phyloP scores from a whole-genome alignment of 1,139 yeast species.

The Sugiyamaella paludigena region DNA sequence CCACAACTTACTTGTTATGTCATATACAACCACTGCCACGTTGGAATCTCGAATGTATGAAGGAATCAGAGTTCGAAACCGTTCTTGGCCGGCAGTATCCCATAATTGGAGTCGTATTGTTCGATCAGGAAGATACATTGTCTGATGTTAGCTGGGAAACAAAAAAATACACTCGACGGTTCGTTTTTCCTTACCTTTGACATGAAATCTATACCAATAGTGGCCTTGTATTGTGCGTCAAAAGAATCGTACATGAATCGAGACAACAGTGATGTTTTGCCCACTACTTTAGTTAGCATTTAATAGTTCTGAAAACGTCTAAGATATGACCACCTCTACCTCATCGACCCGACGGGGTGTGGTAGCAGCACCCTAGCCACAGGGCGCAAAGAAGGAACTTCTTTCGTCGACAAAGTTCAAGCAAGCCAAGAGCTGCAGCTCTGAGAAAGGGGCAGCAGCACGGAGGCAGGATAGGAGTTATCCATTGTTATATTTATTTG shows the following conservation, averaged over 20 bases:
- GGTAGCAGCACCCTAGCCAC: neutral
- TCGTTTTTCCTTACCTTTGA: slow-evolving; percentile 64
- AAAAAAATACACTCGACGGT: too few relatives aligned
- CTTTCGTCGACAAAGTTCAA: too few relatives aligned
- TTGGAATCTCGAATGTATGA: slow-evolving; percentile 94
- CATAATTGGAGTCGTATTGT: slow-evolving; percentile 76
- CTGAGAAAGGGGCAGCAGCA: too few relatives aligned
- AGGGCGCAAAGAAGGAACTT: too few relatives aligned
- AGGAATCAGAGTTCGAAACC: slow-evolving; percentile 91
- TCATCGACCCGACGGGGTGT: neutral
- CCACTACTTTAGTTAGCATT: slow-evolving; percentile 47
- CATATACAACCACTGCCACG: slow-evolving; percentile 94
- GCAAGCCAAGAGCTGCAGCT: too few relatives aligned
- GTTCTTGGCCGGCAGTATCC: slow-evolving; percentile 99
- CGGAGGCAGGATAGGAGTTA: too few relatives aligned
- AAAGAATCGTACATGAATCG: slow-evolving; percentile 98
- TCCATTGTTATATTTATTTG: neutral
- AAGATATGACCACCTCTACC: too few relatives aligned
- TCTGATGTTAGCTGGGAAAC: too few relatives aligned
- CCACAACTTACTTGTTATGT: slow-evolving; percentile 66
- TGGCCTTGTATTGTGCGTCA: slow-evolving; percentile 84
- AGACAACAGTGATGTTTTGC: slow-evolving; percentile 91
- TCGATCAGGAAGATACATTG: slow-evolving; percentile 74
- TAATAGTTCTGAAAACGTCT: too few relatives aligned
- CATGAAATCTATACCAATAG: slow-evolving; percentile 93